A percentile compares a stretch with the other conserved stretches of the same genome.
These are phyloP conservation scores for Fonsecaea pedrosoi DNA, from an alignment of 2,329 filamentous ascomycete species.

Conservation along the genomic window DNA sequence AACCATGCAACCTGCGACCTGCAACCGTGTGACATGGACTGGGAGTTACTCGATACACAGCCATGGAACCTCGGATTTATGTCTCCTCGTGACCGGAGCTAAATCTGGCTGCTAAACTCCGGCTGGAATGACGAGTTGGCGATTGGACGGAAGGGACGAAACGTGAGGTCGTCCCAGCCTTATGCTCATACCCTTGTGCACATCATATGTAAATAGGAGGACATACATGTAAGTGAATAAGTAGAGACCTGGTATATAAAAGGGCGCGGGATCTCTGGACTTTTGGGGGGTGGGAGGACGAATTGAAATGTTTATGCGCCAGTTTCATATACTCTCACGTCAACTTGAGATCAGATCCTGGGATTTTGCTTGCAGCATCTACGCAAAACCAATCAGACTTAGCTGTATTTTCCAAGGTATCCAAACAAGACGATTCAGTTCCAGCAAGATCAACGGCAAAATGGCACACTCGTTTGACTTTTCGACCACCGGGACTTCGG, in stretches of 20 bases:
- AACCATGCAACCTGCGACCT: background rate
- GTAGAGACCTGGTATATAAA: background rate
- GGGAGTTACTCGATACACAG: background rate
- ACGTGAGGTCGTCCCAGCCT: background rate
- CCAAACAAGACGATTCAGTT: background rate
- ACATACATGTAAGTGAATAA: background rate
- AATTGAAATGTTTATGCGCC: background rate
- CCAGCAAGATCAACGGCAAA: background rate
- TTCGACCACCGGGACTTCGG: conserved; percentile 15
- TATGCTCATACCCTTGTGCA: background rate
- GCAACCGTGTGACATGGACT: background rate
- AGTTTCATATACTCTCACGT: background rate
- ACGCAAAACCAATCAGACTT: background rate
- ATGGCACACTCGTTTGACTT: conserved; percentile 14
- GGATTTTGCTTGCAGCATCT: background rate
- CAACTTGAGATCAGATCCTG: background rate
- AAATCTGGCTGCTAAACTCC: conserved; percentile 1
- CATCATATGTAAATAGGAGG: background rate
- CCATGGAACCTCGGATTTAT: conserved; percentile 2
- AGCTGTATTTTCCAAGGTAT: background rate
- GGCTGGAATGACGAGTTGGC: background rate
- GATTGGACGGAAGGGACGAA: too few species aligned
- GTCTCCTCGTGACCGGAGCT: background rate
- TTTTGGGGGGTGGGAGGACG: background rate
- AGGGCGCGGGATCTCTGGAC: background rate